Base-by-base conservation (phyloP, 805 yeast genomes). In the Zygoascus biomembranicola region DNA sequence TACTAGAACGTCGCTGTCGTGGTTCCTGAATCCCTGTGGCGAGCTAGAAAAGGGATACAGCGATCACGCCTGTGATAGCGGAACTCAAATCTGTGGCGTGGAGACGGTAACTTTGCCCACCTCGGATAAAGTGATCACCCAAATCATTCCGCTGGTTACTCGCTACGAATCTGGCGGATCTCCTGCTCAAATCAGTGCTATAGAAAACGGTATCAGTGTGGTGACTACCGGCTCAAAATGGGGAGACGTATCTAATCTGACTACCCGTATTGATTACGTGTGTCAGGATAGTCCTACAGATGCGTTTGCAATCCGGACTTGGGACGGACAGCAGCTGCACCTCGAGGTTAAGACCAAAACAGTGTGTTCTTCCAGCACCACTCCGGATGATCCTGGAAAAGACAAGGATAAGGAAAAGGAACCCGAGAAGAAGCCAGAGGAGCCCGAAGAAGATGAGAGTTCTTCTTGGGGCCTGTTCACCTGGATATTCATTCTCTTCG, bases 51-150 rank as follows among this genome's bases (percentile, higher is more conserved):
- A 62, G 19, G 63, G 63, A 10, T 46, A 46, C 32, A 31, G 41
- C 18, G 67, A 69, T 10, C 64, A 61, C 2, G 59, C 61, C 5
- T 74, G 74, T 31, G 90, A 97, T 69, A 84, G 90, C 0, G 70
- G 84, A 57, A 80, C 90, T 1, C 87, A 86, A 58, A 66, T 90
- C 8, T 92, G 99, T 68, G 96, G 95, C 1, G 63, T 85, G 16
- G 82, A 85, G 23, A 62, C 72, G 10, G 75, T 87, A 4, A 65
- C 69, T 13, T 58, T 82, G 18, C 82, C 82, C n/a, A 77, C 76
- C 18, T 63, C 69, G 32, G 54, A 56, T 31, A 77, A 75, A n/a
- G 61, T 69, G 37, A 53, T 56, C 26, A 73, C 90, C 0, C 85
- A 86, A 66, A 75, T 87, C 16, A 77, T 87, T 50, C 80, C 87